Conservation (phyloP, 129 eudicot genomes). For the Kitagawia praeruptora region DNA sequence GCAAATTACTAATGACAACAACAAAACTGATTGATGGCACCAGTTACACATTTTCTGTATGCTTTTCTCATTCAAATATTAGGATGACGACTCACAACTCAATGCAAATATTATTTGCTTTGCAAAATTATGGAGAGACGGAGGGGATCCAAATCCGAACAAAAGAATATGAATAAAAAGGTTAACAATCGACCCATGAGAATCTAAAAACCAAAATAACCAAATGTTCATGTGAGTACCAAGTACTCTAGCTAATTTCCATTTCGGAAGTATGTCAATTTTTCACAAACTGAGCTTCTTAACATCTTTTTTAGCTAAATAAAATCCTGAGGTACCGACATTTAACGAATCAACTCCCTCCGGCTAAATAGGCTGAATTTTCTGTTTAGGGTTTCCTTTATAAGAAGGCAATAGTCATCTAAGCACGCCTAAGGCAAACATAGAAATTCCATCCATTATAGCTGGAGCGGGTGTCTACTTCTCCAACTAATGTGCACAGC, state of each 20-base stretch:
- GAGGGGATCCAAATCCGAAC: background rate
- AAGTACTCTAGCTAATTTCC: too few species aligned
- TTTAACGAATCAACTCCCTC: background rate
- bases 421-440: too few species aligned
- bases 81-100: background rate
- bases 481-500: background rate
- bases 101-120: too few species aligned
- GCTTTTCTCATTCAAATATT: background rate
- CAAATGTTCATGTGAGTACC: too few species aligned
- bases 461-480: background rate
- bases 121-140: background rate
- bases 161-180: background rate
- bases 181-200: background rate
- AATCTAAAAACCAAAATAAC: background rate
- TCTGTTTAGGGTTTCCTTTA: background rate
- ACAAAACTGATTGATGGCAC: background rate
- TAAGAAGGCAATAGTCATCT: background rate
- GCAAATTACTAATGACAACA: background rate
- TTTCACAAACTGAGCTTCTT: background rate
- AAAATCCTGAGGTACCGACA: background rate
- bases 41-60: background rate
- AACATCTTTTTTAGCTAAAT: background rate
- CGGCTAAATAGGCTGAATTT: background rate
- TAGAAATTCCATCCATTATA: too few species aligned
- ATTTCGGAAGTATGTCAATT: background rate